Evolutionary conservation across 169 alveolate species (phyloP).

Genomic region (Plasmodium berghei): DNA sequence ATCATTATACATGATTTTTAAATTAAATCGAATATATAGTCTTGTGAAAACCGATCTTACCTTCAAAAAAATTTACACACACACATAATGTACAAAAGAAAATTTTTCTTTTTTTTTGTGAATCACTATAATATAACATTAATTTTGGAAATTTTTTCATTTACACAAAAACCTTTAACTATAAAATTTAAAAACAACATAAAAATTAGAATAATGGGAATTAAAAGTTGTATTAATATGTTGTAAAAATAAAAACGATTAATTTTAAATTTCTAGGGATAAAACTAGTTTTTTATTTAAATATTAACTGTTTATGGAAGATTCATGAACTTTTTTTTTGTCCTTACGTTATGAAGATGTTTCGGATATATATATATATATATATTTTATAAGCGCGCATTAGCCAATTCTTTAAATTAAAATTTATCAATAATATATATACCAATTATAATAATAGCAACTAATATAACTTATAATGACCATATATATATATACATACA

Average conservation of each 20-base stretch:
- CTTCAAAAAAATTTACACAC: constrained; percentile 10
- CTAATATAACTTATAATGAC: no score
- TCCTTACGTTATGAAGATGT: no score
- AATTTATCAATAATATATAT: no score
- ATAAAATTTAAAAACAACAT: not conserved
- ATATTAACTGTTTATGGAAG: no score
- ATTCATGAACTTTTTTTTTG: no score
- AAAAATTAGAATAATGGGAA: not conserved
- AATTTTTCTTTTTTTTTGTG: not conserved
- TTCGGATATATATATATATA: no score
- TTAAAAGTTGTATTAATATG: not conserved
- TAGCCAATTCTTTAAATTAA: no score
- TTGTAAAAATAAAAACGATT: not conserved
- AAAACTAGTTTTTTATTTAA: no score
- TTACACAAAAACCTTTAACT: not conserved
- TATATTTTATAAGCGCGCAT: no score
- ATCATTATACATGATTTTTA: not conserved
- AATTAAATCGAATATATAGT: not conserved
- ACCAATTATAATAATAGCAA: no score
- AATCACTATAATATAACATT: not conserved
- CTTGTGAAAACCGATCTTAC: not conserved
- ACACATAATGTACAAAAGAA: constrained; percentile 30
- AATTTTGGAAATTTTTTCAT: not conserved
- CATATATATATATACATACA: no score
- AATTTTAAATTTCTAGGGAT: not conserved